These are phyloP conservation scores for Fusarium equiseti DNA, from an alignment of 2,329 filamentous ascomycete species.

Conservation along the genomic window DNA sequence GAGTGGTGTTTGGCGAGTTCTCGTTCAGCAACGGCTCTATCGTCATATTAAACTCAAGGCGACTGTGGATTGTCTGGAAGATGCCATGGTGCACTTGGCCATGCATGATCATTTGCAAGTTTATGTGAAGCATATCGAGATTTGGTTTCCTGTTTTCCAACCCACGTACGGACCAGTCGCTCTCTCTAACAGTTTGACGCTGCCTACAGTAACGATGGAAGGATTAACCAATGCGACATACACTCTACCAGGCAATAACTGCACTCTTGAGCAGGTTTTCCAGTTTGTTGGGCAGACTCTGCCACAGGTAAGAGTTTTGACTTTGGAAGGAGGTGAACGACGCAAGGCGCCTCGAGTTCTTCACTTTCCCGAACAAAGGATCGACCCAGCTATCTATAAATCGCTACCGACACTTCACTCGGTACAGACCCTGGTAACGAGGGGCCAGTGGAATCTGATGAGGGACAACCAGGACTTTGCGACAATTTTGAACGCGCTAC, in stretches of 20 bases:
- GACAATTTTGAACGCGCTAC: slow-evolving; percentile 71
- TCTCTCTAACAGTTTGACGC: slow-evolving; percentile 57
- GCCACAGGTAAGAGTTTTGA: slow-evolving; percentile 73
- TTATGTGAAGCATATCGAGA: slow-evolving; percentile 78
- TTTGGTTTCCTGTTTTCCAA: slow-evolving; percentile 83
- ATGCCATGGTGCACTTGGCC: slow-evolving; percentile 71
- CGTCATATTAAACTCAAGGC: slow-evolving; percentile 82
- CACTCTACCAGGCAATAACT: slow-evolving; percentile 72
- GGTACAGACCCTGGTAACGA: slow-evolving; percentile 76
- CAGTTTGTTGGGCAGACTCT: slow-evolving; percentile 70
- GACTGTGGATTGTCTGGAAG: slow-evolving; percentile 70
- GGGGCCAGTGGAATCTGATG: slow-evolving; percentile 83
- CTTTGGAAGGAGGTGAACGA: slow-evolving; percentile 80
- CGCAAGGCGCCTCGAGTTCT: slow-evolving; percentile 78
- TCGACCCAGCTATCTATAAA: slow-evolving; percentile 45
- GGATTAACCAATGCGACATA: slow-evolving; percentile 70
- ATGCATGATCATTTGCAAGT: slow-evolving; percentile 68
- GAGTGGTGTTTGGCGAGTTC: slow-evolving; percentile 70
- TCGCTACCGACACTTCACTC: slow-evolving; percentile 63
- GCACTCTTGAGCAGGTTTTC: slow-evolving; percentile 77
- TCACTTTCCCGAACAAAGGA: slow-evolving; percentile 49
- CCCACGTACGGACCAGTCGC: slow-evolving; percentile 62
- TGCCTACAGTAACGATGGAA: slow-evolving; percentile 67
- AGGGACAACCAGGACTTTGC: slow-evolving; percentile 72
- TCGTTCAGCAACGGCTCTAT: slow-evolving; percentile 80